Conservation (phyloP, 176 grass and related monocot genomes). For the Carex myosuroides region DNA sequence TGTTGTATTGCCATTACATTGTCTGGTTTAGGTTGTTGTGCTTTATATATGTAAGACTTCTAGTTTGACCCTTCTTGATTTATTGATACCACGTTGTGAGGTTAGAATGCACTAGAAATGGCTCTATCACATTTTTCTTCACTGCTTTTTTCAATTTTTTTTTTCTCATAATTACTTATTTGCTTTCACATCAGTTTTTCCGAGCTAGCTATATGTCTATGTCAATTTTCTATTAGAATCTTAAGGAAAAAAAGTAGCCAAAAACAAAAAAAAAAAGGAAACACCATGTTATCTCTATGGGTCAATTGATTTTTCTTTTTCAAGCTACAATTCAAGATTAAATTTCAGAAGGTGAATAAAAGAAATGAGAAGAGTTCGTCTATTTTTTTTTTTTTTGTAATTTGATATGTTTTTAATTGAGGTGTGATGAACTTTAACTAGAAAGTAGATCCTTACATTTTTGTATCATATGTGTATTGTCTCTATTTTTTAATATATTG, state of each 20-base stretch:
- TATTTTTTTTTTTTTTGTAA: too few species aligned
- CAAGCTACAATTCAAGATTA: too few species aligned
- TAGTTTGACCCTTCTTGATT: not conserved
- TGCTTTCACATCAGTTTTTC: not conserved
- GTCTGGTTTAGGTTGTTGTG: not conserved
- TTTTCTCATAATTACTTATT: not conserved
- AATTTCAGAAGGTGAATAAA: too few species aligned
- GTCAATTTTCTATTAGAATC: not conserved
- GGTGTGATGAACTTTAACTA: too few species aligned
- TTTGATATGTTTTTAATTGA: too few species aligned
- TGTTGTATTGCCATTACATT: not conserved
- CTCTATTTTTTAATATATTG: not conserved
- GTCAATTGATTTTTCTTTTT: not conserved
- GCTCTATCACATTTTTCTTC: not conserved
- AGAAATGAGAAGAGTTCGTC: too few species aligned
- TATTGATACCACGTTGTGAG: not conserved
- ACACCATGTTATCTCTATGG: not conserved
- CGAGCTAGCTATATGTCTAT: not conserved
- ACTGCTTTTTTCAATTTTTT: not conserved
- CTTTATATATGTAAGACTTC: not conserved
- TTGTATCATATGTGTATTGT: not conserved
- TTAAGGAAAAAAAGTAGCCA: not conserved
- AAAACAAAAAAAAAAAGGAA: not conserved
- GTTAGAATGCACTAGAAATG: not conserved
- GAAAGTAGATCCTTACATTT: not conserved